Conservation (phyloP, 2,329 filamentous ascomycete species). For the Bertia moriformis region DNA sequence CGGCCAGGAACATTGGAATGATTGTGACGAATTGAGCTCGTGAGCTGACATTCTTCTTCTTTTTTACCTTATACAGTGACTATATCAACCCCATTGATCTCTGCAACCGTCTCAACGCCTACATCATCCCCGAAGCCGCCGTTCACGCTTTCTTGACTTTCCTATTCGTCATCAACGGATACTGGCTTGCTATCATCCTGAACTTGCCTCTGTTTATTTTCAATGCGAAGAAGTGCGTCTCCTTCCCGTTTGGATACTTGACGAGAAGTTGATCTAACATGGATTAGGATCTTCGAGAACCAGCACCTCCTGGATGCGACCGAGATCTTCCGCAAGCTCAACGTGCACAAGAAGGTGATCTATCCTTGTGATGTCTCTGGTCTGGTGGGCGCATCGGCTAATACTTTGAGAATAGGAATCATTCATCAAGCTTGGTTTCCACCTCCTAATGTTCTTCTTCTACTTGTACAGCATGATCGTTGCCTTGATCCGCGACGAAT, state of each 20-base stretch:
- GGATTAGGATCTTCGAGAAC: slow-evolving; percentile 78
- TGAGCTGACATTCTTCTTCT: neutral
- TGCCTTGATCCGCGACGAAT: slow-evolving; percentile 84
- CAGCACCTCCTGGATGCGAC: slow-evolving; percentile 93
- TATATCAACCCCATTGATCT: slow-evolving; percentile 99
- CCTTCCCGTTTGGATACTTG: slow-evolving; percentile 1
- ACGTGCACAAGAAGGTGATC: slow-evolving; percentile 94
- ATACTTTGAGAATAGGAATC: slow-evolving; percentile 57
- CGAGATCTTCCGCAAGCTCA: slow-evolving; percentile 97
- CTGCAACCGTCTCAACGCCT: slow-evolving; percentile 99
- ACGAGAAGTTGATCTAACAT: neutral
- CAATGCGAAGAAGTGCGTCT: slow-evolving; percentile 90
- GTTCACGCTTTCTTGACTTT: slow-evolving; percentile 93
- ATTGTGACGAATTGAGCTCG: no score
- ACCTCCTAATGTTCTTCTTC: slow-evolving; percentile 99
- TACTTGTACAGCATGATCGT: slow-evolving; percentile 99
- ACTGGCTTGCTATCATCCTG: slow-evolving; percentile 89
- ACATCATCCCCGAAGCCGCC: slow-evolving; percentile 95
- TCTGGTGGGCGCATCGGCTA: slow-evolving; percentile 2
- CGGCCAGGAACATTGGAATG: no score
- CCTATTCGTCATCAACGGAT: slow-evolving; percentile 94
- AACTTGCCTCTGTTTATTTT: slow-evolving; percentile 84
- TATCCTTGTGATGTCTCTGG: neutral
- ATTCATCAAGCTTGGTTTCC: slow-evolving; percentile 97
- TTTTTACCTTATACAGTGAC: no score